Evolutionary conservation across 2,329 filamentous ascomycete genomes (phyloP).

Genomic region (Fusarium haematococcum): DNA sequence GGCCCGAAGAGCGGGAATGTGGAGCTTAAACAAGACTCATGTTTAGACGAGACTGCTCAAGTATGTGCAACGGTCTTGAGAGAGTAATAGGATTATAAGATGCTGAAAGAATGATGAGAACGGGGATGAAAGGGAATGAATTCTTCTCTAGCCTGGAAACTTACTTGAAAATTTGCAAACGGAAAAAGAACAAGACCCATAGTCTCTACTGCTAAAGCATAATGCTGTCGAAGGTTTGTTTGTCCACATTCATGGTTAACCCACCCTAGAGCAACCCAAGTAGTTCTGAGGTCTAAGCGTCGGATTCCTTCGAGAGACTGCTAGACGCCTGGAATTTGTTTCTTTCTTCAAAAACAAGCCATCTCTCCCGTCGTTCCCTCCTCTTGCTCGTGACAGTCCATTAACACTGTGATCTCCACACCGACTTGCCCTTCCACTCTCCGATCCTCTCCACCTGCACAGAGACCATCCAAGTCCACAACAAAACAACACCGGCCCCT

Average conservation of each 20-base stretch:
- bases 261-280: neutral
- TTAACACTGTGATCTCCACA: no score
- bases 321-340: neutral
- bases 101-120: neutral
- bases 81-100: neutral
- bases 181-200: neutral
- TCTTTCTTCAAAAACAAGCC: neutral
- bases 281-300: neutral
- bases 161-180: neutral
- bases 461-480: neutral
- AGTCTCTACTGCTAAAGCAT: neutral
- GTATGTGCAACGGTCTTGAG: neutral
- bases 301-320: neutral
- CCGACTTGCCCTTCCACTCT: neutral
- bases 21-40: neutral
- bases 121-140: neutral
- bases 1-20: neutral
- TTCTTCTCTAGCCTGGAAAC: neutral
- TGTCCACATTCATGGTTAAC: neutral
- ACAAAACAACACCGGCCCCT: neutral
- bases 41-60: neutral
- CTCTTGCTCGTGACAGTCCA: neutral
- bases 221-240: neutral
- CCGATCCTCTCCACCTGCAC: neutral
- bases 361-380: neutral